These are phyloP conservation scores for Boletus patriciae DNA, from an alignment of 768 basidiomycete genomes.

Conservation along the genomic window DNA sequence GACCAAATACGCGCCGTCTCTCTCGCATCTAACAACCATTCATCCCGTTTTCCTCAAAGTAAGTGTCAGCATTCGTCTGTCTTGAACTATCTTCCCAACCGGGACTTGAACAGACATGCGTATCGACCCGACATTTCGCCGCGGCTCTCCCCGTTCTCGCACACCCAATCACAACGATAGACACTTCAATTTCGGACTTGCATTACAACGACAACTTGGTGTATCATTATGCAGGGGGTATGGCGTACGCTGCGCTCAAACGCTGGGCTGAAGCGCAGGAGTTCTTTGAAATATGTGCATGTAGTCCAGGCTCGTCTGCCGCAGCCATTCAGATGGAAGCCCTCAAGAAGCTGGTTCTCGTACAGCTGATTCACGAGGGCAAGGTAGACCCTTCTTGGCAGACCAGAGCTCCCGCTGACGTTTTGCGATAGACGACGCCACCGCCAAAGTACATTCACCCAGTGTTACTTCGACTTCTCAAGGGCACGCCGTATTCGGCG, in stretches of 20 bases:
- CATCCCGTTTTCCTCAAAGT: constrained; percentile 70
- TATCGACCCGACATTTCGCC: constrained; percentile 51
- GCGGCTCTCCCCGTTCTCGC: constrained; percentile 61
- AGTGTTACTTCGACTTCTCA: constrained; percentile 57
- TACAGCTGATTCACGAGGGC: constrained; percentile 77
- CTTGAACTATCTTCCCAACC: not conserved
- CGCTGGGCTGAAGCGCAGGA: constrained; percentile 71
- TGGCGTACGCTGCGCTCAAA: constrained; percentile 61
- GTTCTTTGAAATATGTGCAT: constrained; percentile 77
- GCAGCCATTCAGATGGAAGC: constrained; percentile 82
- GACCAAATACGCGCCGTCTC: constrained; percentile 57
- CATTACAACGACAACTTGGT: constrained; percentile 75
- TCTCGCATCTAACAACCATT: constrained; percentile 62
- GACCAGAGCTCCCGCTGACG: not conserved
- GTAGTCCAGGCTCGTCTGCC: constrained; percentile 55
- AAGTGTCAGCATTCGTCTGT: constrained; percentile 19
- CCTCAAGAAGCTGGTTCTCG: constrained; percentile 75
- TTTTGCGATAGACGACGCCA: constrained; percentile 30
- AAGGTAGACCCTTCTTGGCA: constrained; percentile 44
- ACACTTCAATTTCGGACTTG: constrained; percentile 60
- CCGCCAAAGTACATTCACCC: constrained; percentile 77
- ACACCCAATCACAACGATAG: constrained; percentile 66
- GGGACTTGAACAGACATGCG: constrained; percentile 50
- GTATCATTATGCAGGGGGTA: constrained; percentile 84
- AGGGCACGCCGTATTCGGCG: constrained; percentile 61